Conservation (phyloP, 305 asterid species). For the Rubia tinctorum region DNA sequence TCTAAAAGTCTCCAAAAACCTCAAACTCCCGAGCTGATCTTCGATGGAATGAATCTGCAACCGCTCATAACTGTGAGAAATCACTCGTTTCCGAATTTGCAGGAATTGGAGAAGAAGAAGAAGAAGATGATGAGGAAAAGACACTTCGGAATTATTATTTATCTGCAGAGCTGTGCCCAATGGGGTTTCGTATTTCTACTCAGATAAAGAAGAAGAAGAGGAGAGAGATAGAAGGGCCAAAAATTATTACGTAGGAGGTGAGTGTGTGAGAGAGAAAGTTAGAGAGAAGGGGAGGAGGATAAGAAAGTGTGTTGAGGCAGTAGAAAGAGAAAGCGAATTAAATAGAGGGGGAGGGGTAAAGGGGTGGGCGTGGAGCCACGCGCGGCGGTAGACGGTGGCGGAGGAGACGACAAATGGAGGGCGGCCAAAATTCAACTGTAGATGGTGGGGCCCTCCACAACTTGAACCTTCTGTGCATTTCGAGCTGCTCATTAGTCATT, state of each 20-base stretch:
- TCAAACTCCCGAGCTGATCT: slow-evolving; percentile 27
- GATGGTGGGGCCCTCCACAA: slow-evolving; percentile 36
- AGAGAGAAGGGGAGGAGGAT: not conserved
- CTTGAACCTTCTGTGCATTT: slow-evolving; percentile 8
- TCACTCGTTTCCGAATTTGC: slow-evolving; percentile 19
- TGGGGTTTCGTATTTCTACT: not conserved
- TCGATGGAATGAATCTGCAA: slow-evolving; percentile 17
- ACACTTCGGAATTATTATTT: slow-evolving; percentile 32
- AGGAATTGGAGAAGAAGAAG: slow-evolving; percentile 37
- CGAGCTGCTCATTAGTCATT: not conserved
- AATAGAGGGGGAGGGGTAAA: not conserved
- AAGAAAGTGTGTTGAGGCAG: not conserved
- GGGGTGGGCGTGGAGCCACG: slow-evolving; percentile 30
- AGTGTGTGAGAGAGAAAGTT: not conserved
- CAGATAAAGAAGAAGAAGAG: slow-evolving; percentile 13
- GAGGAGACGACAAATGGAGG: slow-evolving; percentile 62
- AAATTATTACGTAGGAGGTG: slow-evolving; percentile 9
- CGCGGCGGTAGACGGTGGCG: slow-evolving; percentile 38
- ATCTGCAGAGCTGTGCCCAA: not conserved
- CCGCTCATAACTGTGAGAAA: slow-evolving; percentile 20
- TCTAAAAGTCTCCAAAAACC: not conserved
- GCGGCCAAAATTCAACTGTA: slow-evolving; percentile 56
- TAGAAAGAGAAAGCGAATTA: not conserved
- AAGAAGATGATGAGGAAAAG: slow-evolving; percentile 19
- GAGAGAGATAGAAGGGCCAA: slow-evolving; percentile 11